These are phyloP conservation scores for Arthrobotrys entomopaga DNA, from an alignment of 2,329 filamentous ascomycete genomes.

Conservation along the genomic window DNA sequence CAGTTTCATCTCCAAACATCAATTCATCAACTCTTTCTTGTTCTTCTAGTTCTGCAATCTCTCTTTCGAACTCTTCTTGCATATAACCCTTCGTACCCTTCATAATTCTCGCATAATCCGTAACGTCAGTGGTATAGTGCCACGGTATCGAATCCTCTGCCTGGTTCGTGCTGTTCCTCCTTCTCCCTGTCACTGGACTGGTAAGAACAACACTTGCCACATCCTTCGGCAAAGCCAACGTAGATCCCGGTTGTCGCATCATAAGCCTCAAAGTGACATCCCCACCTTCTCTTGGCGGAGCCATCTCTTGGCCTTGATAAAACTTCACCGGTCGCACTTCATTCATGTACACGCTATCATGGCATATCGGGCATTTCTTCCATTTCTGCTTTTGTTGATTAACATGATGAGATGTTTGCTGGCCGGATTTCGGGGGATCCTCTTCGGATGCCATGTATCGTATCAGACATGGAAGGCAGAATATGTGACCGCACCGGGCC, in stretches of 20 bases:
- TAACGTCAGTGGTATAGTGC: slow-evolving; percentile 91
- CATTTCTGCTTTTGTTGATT: slow-evolving; percentile 68
- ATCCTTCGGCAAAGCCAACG: slow-evolving; percentile 86
- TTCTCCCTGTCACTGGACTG: slow-evolving; percentile 10
- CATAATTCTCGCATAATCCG: slow-evolving; percentile 96
- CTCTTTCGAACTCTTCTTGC: slow-evolving; percentile 78
- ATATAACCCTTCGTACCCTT: slow-evolving; percentile 92
- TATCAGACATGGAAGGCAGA: slow-evolving; percentile 90
- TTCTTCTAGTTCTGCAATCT: slow-evolving; percentile 76
- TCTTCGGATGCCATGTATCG: slow-evolving; percentile 95
- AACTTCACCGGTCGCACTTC: slow-evolving; percentile 90
- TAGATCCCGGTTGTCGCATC: slow-evolving; percentile 80
- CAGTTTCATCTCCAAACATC: slow-evolving; percentile 90
- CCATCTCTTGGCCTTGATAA: slow-evolving; percentile 87
- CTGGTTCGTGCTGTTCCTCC: slow-evolving; percentile 3
- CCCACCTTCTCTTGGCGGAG: slow-evolving; percentile 80
- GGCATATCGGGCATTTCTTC: slow-evolving; percentile 97
- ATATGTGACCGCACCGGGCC: slow-evolving; percentile 97
- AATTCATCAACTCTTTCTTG: slow-evolving; percentile 91
- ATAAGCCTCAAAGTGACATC: slow-evolving; percentile 91
- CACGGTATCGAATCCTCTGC: slow-evolving; percentile 77
- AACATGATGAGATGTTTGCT: slow-evolving; percentile 62
- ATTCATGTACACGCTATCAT: slow-evolving; percentile 89
- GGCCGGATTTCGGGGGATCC: slow-evolving; percentile 69
- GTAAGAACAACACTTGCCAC: slow-evolving; percentile 67